Base-by-base conservation (phyloP, 2,329 filamentous ascomycete species). In the Fusarium bactridioides region DNA sequence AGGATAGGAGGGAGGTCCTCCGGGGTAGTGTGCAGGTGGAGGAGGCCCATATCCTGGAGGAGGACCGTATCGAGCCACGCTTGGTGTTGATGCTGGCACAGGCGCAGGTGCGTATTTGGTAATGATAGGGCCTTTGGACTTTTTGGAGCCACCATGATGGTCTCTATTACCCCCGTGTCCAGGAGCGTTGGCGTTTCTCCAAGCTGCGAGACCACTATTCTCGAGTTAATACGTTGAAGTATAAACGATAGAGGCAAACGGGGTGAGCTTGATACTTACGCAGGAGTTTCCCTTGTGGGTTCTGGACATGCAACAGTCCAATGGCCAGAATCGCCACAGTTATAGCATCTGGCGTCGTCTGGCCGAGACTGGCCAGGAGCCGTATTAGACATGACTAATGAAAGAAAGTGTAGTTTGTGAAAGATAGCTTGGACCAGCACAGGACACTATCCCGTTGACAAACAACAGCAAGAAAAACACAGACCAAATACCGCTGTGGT, bases 241-340 rank as follows among this genome's bases (percentile, higher is more conserved):
- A 29, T 27, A 33, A 31, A 27, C 37, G 33, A 44, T 25, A 23
- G 23, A 59, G 38, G 23, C 45, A 50, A 56, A 55, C 35, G 55
- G 19, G 23, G 21, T 23, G 27, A 29, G 38, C 15, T 31, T 38
- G 45, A 13, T 23, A 84, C 87, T 85, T 83, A 89, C 87, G 83
- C 84, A 71, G 85, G 85, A 50, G 83, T 82, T 71, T 80, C 78
- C 68, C 85, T 80, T 29, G 84, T 86, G 27, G 84, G 83, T 66
- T 87, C 84, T 12, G 86, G 87, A 75, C 87, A 89, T 55, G 85
- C 86, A 58, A 88, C 79, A 18, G 85, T 81, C 82, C 86, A 88
- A 75, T 89, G 87, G 8, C 85, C 85, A 35, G 80, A 78, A 53
- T 79, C 77, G 58, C 86, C 86, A 73, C 87, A 89, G 74, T 88